Conservation (phyloP, 169 alveolate species). For the Cryptosporidium ubiquitum region DNA sequence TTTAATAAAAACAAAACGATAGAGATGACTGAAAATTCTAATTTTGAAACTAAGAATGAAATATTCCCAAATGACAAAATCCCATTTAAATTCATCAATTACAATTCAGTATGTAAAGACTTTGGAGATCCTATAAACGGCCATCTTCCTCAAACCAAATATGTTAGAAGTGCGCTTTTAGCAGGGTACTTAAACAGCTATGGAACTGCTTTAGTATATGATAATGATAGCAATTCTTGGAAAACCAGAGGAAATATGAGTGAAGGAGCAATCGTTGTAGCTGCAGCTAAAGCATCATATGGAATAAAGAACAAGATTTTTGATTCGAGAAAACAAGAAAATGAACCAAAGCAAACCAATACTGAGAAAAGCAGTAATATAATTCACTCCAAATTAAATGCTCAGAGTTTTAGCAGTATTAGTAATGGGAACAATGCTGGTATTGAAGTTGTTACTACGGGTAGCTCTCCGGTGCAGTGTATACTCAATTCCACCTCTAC, state of each 20-base stretch:
- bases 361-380: neutral
- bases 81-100: slow-evolving; percentile 24
- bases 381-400: neutral
- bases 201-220: slow-evolving; percentile 82
- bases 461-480: slow-evolving; percentile 42
- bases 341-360: neutral
- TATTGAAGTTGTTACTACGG: slow-evolving; percentile 32
- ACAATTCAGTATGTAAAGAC: slow-evolving; percentile 58
- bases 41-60: neutral
- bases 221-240: slow-evolving; percentile 80
- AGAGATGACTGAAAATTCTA: slow-evolving; percentile 21
- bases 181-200: slow-evolving; percentile 88
- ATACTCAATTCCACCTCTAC: neutral
- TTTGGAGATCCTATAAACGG: slow-evolving; percentile 55
- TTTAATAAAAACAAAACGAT: slow-evolving; percentile 32
- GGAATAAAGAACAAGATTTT: slow-evolving; percentile 59
- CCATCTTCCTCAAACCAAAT: slow-evolving; percentile 59
- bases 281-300: slow-evolving; percentile 89
- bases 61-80: neutral
- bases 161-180: slow-evolving; percentile 81
- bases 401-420: neutral
- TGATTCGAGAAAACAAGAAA: neutral
- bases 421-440: neutral
- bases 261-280: slow-evolving; percentile 90
- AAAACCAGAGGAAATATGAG: slow-evolving; percentile 89